A percentile compares a stretch with the other conserved stretches of the same genome.
These are phyloP conservation scores for Mycena sp. DNA, from an alignment of 1,284 basidiomycete genomes.

Conservation along the genomic window DNA sequence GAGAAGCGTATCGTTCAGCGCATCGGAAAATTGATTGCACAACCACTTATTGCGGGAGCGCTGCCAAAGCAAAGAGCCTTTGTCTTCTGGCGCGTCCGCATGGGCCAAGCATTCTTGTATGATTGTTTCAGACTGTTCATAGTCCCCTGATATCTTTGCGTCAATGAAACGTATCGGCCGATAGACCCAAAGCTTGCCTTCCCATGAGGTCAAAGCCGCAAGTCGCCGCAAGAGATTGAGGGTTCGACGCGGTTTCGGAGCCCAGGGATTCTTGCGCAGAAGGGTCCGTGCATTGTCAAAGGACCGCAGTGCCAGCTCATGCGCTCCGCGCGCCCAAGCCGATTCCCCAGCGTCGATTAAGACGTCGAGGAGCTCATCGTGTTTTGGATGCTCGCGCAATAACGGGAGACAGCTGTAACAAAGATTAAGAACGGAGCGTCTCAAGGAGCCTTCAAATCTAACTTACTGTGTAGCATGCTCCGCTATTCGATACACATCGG, in stretches of 20 bases:
- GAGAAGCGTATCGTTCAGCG: constrained; percentile 66
- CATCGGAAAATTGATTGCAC: constrained; percentile 64
- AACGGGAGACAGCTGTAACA: constrained; percentile 66
- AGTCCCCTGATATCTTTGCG: constrained; percentile 54
- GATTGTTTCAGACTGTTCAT: constrained; percentile 60
- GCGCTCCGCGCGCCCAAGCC: constrained; percentile 75
- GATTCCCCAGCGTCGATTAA: constrained; percentile 76
- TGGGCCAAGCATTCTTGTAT: constrained; percentile 63
- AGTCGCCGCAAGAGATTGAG: constrained; percentile 65
- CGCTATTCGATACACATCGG: constrained; percentile 73
- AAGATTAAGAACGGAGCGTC: constrained; percentile 17
- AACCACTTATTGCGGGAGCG: constrained; percentile 73
- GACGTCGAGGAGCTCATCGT: constrained; percentile 68
- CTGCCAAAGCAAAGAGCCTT: constrained; percentile 65
- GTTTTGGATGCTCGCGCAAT: constrained; percentile 66
- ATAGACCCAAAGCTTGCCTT: constrained; percentile 51
- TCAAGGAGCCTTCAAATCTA: neutral
- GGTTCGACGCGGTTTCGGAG: constrained; percentile 57
- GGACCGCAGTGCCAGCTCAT: constrained; percentile 75
- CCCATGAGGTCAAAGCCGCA: constrained; percentile 70
- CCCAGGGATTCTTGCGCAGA: constrained; percentile 65
- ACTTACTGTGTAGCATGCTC: constrained; percentile 72
- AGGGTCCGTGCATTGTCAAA: constrained; percentile 68
- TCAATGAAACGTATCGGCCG: neutral
- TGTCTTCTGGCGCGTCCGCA: constrained; percentile 61